Conservation (phyloP, 2,329 filamentous ascomycete species). For the Waltergamsia citrina region DNA sequence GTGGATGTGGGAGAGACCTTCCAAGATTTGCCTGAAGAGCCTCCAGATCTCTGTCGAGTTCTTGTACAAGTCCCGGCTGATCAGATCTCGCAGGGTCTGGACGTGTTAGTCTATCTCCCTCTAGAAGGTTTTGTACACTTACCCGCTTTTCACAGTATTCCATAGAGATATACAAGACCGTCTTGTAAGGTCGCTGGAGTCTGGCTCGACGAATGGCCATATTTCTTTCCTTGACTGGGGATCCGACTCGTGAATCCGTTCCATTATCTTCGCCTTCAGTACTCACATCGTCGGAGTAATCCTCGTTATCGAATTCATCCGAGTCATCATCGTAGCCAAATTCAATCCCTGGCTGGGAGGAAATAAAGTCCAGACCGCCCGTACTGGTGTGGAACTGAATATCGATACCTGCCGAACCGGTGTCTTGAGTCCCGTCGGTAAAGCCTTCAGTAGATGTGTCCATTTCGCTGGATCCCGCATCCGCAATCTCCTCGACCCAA, state of each 20-base stretch:
- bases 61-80: conserved; percentile 64
- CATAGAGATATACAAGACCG: conserved; percentile 94
- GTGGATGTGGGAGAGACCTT: conserved; percentile 86
- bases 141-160: conserved; percentile 91
- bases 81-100: conserved; percentile 76
- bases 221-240: conserved; percentile 19
- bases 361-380: conserved; percentile 86
- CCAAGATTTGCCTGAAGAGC: conserved; percentile 81
- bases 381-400: conserved; percentile 63
- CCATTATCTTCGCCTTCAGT: conserved; percentile 3
- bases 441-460: conserved; percentile 44
- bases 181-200: conserved; percentile 47
- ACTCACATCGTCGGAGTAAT: conserved; percentile 28
- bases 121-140: conserved; percentile 16
- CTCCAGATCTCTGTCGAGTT: conserved; percentile 78
- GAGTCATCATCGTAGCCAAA: conserved; percentile 54
- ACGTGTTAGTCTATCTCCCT: conserved; percentile 1
- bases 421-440: conserved; percentile 23
- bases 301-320: conserved; percentile 34
- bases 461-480: conserved; percentile 44
- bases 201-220: conserved; percentile 20
- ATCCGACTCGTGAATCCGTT: conserved; percentile 11
- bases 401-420: conserved; percentile 28
- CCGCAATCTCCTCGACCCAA: conserved; percentile 71
- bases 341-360: conserved; percentile 70